Evolutionary conservation across 2,329 filamentous ascomycete species (phyloP), one percentile per base, ranked within the genome.

Genomic region (Hypoxylon sp.): DNA sequence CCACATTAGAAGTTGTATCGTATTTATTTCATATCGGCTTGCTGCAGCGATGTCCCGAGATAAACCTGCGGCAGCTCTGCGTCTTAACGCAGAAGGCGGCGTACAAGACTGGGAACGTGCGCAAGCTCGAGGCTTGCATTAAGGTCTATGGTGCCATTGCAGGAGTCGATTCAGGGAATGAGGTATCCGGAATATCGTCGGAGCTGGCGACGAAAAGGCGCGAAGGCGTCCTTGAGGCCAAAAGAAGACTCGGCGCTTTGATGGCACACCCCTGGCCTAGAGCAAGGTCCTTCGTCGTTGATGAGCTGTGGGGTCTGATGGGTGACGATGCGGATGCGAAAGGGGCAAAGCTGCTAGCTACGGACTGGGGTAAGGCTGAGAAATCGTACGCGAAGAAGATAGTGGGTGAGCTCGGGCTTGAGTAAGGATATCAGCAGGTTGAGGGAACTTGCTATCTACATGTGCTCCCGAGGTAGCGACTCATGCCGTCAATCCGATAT

Each of bases 181-280:
- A 53, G n/a, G n/a, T 43, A 34, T n/a, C 46, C 14, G 46, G 14
- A 14, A 32, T 61, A 19, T 50, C 55, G 25, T 5, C 63, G 14
- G 72, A 70, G 52, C 67, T 73, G 58, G 66, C 59, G 50, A 63
- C 52, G 55, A 75, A 73, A 61, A 75, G 78, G n/a, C 76, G 85
- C n/a, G 78, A 81, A 23, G 80, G 81, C 0, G 79, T 87, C 6
- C 79, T 81, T 7, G 81, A 82, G 61, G 91, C 90, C 2, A 78
- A 89, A 57, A 88, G 85, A 75, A 92, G 94, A 76, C 80, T 97
- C 41, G 86, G 86, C 0, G 88, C 86, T 21, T 87, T 97, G 82
- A 81, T 97, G 68, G 79, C 88, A 61, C 95, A 97, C 81, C 92
- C 93, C 0, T 97, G 93, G 83, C 93, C 94, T 5, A 87, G 87